These are phyloP conservation scores for Yamadazyma philogaea DNA, from an alignment of 805 yeast genomes.

Conservation along the genomic window DNA sequence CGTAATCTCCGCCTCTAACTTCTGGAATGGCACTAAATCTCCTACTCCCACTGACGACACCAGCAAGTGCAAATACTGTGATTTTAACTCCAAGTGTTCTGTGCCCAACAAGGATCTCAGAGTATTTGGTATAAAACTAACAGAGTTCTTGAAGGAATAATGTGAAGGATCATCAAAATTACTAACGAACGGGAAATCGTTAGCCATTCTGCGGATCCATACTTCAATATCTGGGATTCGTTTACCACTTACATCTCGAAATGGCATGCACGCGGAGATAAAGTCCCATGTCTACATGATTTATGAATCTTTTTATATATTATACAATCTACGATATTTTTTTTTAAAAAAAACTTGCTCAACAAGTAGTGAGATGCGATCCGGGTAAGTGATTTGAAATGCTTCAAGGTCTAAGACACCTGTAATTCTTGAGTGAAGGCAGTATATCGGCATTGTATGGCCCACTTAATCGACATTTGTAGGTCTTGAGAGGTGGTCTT, in stretches of 20 bases:
- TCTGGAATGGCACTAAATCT: conserved; percentile 59
- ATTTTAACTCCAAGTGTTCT: conserved; percentile 35
- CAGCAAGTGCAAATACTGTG: conserved; percentile 53
- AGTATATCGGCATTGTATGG: too few relatives aligned
- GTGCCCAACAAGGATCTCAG: conserved; percentile 19
- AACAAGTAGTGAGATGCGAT: not conserved
- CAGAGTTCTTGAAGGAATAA: conserved; percentile 5
- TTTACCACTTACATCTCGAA: conserved; percentile 36
- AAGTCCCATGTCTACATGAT: conserved; percentile 11
- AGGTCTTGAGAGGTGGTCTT: too few relatives aligned
- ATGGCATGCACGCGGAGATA: conserved; percentile 40
- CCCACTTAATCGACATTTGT: too few relatives aligned
- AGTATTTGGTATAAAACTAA: conserved; percentile 10
- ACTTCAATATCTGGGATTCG: conserved; percentile 35
- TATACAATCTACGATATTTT: not conserved
- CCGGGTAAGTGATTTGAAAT: not conserved
- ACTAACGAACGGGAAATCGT: conserved; percentile 14
- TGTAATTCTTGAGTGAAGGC: too few relatives aligned
- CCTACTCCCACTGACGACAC: conserved; percentile 44
- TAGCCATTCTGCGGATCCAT: conserved; percentile 27
- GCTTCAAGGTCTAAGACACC: not conserved
- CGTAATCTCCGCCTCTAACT: conserved; percentile 34
- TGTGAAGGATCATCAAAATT: conserved; percentile 30
- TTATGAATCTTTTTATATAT: not conserved
- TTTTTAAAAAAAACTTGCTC: not conserved